A percentile compares a stretch with the other conserved stretches of the same genome.
Evolutionary conservation across 371 early-diverging fungal species (phyloP).

Genomic region (Apophysomyces trapeziformis): DNA sequence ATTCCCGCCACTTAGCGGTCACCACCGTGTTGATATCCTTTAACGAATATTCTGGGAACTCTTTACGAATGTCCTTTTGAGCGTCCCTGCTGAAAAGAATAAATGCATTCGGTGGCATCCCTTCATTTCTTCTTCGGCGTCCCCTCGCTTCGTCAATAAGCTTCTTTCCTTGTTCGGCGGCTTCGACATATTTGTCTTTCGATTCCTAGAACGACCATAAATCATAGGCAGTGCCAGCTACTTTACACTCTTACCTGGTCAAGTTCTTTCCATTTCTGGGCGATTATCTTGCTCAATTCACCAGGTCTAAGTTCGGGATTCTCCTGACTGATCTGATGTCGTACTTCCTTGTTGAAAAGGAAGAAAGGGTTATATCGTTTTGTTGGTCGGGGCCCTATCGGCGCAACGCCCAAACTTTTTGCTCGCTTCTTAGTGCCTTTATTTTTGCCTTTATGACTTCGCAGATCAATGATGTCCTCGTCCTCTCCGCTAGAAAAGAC

Average conservation of each 20-base stretch:
- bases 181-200: conserved; percentile 9
- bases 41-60: conserved; percentile 9
- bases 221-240: not conserved
- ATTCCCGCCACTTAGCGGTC: conserved; percentile 9
- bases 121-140: conserved; percentile 1
- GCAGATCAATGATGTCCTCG: not conserved
- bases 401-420: not conserved
- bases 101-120: conserved; percentile 16
- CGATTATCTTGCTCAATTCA: conserved; percentile 19
- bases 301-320: conserved; percentile 13
- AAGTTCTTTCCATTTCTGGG: conserved; percentile 22
- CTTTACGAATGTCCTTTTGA: conserved; percentile 4
- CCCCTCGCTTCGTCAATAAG: not conserved
- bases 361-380: conserved; percentile 30
- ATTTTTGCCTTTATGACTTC: not conserved
- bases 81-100: conserved; percentile 15
- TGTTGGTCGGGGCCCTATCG: conserved; percentile 6
- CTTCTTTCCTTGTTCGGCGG: not conserved
- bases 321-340: conserved; percentile 6
- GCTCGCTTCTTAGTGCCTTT: not conserved
- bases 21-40: conserved; percentile 14
- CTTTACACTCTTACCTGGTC: conserved; percentile 10
- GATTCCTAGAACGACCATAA: not conserved
- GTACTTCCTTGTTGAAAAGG: conserved; percentile 24
- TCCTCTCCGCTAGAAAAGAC: conserved; percentile 1